A percentile compares a stretch with the other conserved stretches of the same genome.
phyloP scores from a whole-genome alignment of 371 early-diverging fungal genomes.

The Mucor mucedo region DNA sequence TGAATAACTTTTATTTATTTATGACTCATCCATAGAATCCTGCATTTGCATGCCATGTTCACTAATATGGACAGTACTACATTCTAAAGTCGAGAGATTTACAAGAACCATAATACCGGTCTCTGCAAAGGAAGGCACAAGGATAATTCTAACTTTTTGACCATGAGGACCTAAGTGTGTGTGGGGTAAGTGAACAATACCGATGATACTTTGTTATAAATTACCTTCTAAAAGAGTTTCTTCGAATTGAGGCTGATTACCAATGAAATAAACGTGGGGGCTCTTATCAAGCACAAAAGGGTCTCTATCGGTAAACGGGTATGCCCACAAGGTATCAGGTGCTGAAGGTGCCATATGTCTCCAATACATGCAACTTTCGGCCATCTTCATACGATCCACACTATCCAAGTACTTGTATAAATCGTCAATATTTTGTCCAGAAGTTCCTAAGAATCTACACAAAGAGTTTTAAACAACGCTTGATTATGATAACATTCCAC shows the following conservation, averaged over 20 bases:
- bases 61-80: conserved; percentile 50
- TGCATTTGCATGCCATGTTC: conserved; percentile 9
- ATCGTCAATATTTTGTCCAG: conserved; percentile 91
- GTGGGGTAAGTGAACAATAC: background rate
- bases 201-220: background rate
- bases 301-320: conserved; percentile 84
- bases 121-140: conserved; percentile 69
- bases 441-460: conserved; percentile 72
- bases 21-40: conserved; percentile 19
- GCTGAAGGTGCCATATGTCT: conserved; percentile 89
- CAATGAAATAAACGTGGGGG: conserved; percentile 89
- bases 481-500: background rate
- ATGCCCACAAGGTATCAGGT: conserved; percentile 93
- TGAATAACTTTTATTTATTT: background rate
- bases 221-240: conserved; percentile 64
- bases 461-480: background rate
- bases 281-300: conserved; percentile 77
- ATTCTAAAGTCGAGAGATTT: conserved; percentile 68
- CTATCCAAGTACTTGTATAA: conserved; percentile 67
- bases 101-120: conserved; percentile 68
- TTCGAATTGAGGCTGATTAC: conserved; percentile 86
- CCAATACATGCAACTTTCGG: conserved; percentile 75
- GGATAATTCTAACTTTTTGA: conserved; percentile 62
- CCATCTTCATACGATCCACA: conserved; percentile 69
- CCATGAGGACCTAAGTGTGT: conserved; percentile 45